A percentile compares a stretch with the other conserved stretches of the same genome.
Evolutionary conservation across 1,284 basidiomycete genomes (phyloP).

Genomic region (Cryptococcus neoformans): DNA sequence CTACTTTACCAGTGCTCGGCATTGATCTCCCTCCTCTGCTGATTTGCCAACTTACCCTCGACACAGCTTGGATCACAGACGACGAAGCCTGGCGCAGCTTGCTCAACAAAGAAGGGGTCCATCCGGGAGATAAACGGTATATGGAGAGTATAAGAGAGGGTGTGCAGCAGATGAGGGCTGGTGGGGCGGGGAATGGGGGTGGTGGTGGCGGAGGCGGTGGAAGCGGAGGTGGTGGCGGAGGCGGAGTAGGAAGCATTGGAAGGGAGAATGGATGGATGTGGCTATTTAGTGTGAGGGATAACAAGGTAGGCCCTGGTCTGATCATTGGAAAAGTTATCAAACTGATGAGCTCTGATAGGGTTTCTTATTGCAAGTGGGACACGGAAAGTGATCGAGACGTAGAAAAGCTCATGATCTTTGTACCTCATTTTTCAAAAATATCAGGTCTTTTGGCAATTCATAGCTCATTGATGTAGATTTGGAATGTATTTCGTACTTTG

Average conservation of each 20-base stretch:
- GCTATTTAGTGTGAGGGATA: slow-evolving; percentile 60
- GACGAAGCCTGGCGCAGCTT: slow-evolving; percentile 42
- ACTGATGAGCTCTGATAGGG: slow-evolving; percentile 9
- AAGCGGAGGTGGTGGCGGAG: neutral
- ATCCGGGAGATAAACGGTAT: slow-evolving; percentile 30
- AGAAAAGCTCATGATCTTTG: neutral
- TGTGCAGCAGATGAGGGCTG: slow-evolving; percentile 14
- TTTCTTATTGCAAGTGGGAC: slow-evolving; percentile 20
- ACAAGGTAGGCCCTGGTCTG: slow-evolving; percentile 21
- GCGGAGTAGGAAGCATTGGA: neutral
- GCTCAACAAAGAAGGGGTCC: slow-evolving; percentile 15
- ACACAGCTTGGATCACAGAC: slow-evolving; percentile 38
- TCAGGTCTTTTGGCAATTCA: no score
- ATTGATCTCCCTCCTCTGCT: slow-evolving; percentile 37
- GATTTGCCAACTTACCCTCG: slow-evolving; percentile 35
- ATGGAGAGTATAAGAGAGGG: slow-evolving; percentile 31
- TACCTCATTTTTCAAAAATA: neutral
- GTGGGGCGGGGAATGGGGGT: neutral
- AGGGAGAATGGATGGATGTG: slow-evolving; percentile 26
- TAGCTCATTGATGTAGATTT: no score
- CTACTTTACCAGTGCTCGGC: slow-evolving; percentile 39
- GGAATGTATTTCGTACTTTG: no score
- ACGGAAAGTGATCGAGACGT: neutral
- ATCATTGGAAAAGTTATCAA: neutral
- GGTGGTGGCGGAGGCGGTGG: neutral